Evolutionary conservation across 768 basidiomycete genomes (phyloP), one percentile per base, ranked within the genome.

Genomic region (Boletus tomentosulus): DNA sequence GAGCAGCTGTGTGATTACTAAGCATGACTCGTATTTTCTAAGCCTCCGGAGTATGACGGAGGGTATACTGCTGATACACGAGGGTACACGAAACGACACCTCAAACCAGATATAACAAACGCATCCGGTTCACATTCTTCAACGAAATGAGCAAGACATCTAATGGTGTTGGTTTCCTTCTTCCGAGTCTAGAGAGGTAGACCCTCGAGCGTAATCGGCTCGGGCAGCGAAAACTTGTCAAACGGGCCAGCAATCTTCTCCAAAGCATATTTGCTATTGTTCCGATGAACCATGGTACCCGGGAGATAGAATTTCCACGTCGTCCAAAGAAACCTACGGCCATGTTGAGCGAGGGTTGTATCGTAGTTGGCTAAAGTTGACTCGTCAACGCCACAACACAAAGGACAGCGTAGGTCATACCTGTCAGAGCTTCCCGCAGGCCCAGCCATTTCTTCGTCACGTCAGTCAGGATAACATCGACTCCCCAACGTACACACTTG

Each of bases 401-500:
- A 34, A n/a, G 31, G 35, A 31, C 37, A 27, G 9, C 4, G 19
- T 7, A 15, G 1, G 1, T 68, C 79, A 56, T 55, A 88, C 87
- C 71, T 61, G 74, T 71, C n/a, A 90, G 64, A 13, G 76, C 77
- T 8, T 71, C 69, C 28, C 88, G 80, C 57, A 90, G 64, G 43
- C 82, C 79, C 35, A 90, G 71, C 85, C 85, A 89, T 3, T 72
- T 79, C 64, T 76, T 75, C 5, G 88, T 89, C 50, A 81, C 75
- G 59, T 92, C 90, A 12, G 90, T 92, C 48, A 92, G 76, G 57
- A 92, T 87, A 8, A 79, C 90, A 57, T 85, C 79, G 6, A 83
- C 87, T 53, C 78, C 85, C 90, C 91, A 92, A 57, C 86, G 74
- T 24, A 85, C 87, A 41, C 86, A 87, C 87, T 89, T 45, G 38